Percentiles rank a stretch among this genome's conserved stretches.
phyloP scores from a whole-genome alignment of 1,284 basidiomycete genomes.

The Trametes hirsuta region DNA sequence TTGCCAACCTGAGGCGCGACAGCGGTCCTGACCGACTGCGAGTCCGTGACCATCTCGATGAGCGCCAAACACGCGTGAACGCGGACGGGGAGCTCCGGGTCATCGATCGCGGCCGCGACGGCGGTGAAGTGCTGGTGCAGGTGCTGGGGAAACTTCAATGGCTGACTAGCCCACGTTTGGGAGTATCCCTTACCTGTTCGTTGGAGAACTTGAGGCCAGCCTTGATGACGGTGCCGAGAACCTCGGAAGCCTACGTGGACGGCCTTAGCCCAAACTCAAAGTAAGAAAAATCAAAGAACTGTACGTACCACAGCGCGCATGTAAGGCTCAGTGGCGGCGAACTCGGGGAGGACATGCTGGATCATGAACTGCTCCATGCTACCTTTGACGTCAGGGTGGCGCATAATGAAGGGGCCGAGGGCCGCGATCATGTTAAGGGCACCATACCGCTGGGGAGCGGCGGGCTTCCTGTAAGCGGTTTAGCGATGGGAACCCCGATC shows the following conservation, averaged over 20 bases:
- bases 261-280: conserved; percentile 11
- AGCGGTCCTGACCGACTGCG: conserved; percentile 69
- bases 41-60: conserved; percentile 73
- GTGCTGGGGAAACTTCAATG: conserved; percentile 43
- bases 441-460: conserved; percentile 74
- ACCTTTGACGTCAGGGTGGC: conserved; percentile 75
- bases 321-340: conserved; percentile 65
- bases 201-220: conserved; percentile 66
- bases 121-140: conserved; percentile 66
- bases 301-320: conserved; percentile 72
- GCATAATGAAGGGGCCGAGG: conserved; percentile 77
- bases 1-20: conserved; percentile 84
- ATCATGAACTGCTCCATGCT: conserved; percentile 79
- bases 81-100: conserved; percentile 81
- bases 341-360: conserved; percentile 74
- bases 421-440: conserved; percentile 82
- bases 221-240: conserved; percentile 75
- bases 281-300: neutral
- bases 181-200: conserved; percentile 52
- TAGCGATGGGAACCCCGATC: neutral
- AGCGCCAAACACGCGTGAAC: conserved; percentile 85
- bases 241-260: conserved; percentile 68
- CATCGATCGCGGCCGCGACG: conserved; percentile 65
- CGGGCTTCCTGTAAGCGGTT: conserved; percentile 45
- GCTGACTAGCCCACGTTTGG: neutral